These are phyloP conservation scores for Calonectria montana DNA, from an alignment of 2,329 filamentous ascomycete genomes.

Conservation along the genomic window DNA sequence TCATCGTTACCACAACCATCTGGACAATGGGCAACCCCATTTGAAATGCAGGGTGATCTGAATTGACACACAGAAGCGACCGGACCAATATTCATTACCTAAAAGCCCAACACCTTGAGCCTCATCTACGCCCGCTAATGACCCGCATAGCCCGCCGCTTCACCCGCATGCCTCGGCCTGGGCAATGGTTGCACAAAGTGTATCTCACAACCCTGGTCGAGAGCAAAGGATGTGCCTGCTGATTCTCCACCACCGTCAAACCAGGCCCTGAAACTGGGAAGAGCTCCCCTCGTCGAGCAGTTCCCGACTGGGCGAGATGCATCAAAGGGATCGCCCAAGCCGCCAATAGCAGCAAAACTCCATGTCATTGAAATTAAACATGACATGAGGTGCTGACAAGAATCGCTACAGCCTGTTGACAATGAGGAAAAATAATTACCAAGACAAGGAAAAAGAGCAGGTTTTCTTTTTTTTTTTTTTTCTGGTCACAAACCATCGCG, in stretches of 20 bases:
- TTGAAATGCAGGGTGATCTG: not conserved
- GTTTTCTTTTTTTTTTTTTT: not conserved
- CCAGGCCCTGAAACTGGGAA: not conserved
- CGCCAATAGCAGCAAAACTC: not conserved
- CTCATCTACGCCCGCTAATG: slow-evolving; percentile 17
- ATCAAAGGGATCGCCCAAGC: not conserved
- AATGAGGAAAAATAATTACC: not conserved
- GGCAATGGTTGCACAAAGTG: not conserved
- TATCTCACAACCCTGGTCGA: slow-evolving; percentile 3
- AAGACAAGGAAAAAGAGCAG: not conserved
- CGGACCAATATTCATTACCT: slow-evolving; percentile 13
- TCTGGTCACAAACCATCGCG: not conserved
- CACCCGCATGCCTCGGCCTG: not conserved
- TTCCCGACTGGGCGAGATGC: slow-evolving; percentile 9
- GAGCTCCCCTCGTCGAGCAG: not conserved
- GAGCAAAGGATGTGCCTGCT: slow-evolving; percentile 2
- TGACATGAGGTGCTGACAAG: not conserved
- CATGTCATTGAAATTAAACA: slow-evolving; percentile 1
- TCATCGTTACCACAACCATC: not conserved
- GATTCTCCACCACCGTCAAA: slow-evolving; percentile 22
- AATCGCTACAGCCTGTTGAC: not conserved
- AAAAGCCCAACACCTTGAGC: slow-evolving; percentile 3
- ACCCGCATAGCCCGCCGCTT: not conserved
- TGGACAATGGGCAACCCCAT: not conserved
- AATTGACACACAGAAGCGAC: not conserved